Evolutionary conservation across 1,284 basidiomycete genomes (phyloP).

Genomic region (Xanthoconium separans): DNA sequence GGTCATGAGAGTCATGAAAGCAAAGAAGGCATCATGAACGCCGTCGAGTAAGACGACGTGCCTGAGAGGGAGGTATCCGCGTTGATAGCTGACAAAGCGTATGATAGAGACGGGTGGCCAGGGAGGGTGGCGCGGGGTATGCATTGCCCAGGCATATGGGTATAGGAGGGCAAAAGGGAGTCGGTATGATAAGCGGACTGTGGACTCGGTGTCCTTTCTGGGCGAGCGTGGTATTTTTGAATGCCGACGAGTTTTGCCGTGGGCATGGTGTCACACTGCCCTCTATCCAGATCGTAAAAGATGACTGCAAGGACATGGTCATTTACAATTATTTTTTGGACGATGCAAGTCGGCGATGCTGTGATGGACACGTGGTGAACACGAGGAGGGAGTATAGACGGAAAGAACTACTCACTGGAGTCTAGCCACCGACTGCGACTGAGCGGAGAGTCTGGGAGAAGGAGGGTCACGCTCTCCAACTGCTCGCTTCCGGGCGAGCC

Average conservation of each 20-base stretch:
- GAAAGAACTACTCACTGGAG: constrained; percentile 44
- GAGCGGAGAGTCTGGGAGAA: constrained; percentile 61
- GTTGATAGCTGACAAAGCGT: constrained; percentile 35
- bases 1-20: constrained; percentile 34
- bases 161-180: constrained; percentile 33
- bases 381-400: constrained; percentile 18
- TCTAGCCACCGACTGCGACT: constrained; percentile 60
- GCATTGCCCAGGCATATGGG: constrained; percentile 35
- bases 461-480: constrained; percentile 45
- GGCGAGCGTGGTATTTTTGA: constrained; percentile 44
- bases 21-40: constrained; percentile 36
- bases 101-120: constrained; percentile 34
- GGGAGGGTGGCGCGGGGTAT: constrained; percentile 34
- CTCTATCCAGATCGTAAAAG: constrained; percentile 65
- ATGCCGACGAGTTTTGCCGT: constrained; percentile 56
- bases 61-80: constrained; percentile 26
- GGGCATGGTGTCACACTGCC: constrained; percentile 47
- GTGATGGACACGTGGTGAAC: constrained; percentile 28
- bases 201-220: constrained; percentile 33
- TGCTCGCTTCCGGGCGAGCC: constrained; percentile 39
- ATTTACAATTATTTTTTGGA: constrained; percentile 68
- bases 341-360: constrained; percentile 54
- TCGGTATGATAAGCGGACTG: constrained; percentile 31
- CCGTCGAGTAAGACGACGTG: constrained; percentile 29
- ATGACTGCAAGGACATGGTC: constrained; percentile 58